Conservation (phyloP, 2,329 filamentous ascomycete species). For the Rutstroemia sp. region DNA sequence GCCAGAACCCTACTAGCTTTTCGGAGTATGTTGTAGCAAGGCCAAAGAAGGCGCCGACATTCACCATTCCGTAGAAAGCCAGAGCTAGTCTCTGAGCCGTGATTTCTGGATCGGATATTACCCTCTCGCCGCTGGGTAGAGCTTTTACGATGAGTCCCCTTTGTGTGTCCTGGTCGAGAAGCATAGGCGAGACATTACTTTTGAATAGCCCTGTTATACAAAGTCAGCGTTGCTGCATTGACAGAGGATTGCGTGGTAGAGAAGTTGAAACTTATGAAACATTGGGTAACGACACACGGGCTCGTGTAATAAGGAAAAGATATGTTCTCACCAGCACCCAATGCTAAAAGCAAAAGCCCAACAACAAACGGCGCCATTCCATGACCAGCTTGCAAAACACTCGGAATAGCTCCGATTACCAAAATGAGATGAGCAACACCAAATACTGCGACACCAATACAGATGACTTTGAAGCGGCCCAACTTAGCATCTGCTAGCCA, state of each 20-base stretch:
- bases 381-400: slow-evolving; percentile 42
- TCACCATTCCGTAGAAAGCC: slow-evolving; percentile 62
- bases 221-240: slow-evolving; percentile 30
- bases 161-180: slow-evolving; percentile 49
- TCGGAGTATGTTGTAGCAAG: slow-evolving; percentile 35
- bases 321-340: slow-evolving; percentile 35
- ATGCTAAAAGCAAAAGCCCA: slow-evolving; percentile 21
- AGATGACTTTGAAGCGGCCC: slow-evolving; percentile 60
- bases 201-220: slow-evolving; percentile 55
- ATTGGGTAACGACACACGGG: neutral
- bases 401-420: slow-evolving; percentile 25
- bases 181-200: slow-evolving; percentile 56
- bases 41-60: slow-evolving; percentile 51
- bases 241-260: neutral
- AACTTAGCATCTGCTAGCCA: slow-evolving; percentile 56
- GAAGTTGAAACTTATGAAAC: neutral
- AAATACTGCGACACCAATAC: slow-evolving; percentile 39
- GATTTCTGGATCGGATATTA: slow-evolving; percentile 52
- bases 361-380: slow-evolving; percentile 43
- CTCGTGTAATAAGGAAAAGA: neutral
- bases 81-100: slow-evolving; percentile 42
- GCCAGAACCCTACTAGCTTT: slow-evolving; percentile 44
- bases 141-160: slow-evolving; percentile 36
- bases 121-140: slow-evolving; percentile 48
- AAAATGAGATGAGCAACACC: slow-evolving; percentile 56